These are phyloP conservation scores for Microcera coccophila DNA, from an alignment of 2,329 filamentous ascomycete species.

Conservation along the genomic window DNA sequence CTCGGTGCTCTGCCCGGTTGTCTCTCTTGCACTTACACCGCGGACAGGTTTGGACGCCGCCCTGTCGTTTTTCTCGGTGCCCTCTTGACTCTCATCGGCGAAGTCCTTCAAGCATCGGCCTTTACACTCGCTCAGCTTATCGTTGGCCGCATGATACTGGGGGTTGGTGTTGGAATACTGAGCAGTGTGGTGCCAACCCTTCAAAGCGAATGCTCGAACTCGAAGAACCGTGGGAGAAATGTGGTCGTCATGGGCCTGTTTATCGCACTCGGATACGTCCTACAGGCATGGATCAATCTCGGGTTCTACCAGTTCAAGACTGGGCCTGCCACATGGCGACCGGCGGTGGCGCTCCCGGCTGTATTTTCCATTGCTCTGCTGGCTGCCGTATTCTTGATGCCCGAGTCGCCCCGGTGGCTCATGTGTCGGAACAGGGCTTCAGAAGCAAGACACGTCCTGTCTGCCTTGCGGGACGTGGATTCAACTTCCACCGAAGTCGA, in stretches of 20 bases:
- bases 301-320: conserved; percentile 35
- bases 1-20: conserved; percentile 56
- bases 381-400: conserved; percentile 30
- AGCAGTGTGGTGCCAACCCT: conserved; percentile 51
- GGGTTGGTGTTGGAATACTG: conserved; percentile 50
- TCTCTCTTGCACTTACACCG: conserved; percentile 38
- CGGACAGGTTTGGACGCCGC: conserved; percentile 54
- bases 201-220: conserved; percentile 48
- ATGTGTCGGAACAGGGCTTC: conserved; percentile 29
- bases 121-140: conserved; percentile 33
- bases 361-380: conserved; percentile 30
- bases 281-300: conserved; percentile 43
- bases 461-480: conserved; percentile 35
- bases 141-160: conserved; percentile 48
- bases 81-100: conserved; percentile 48
- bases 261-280: conserved; percentile 37
- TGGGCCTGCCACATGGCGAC: conserved; percentile 29
- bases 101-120: conserved; percentile 51
- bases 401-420: conserved; percentile 35
- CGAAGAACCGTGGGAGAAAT: conserved; percentile 46
- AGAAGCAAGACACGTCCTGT: conserved; percentile 31
- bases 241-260: conserved; percentile 49
- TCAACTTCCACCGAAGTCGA: conserved; percentile 35
- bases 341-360: conserved; percentile 34
- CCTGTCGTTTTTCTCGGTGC: conserved; percentile 52